Conservation (phyloP, 495 filamentous ascomycete genomes). For the Trichocladium uniseriatum region DNA sequence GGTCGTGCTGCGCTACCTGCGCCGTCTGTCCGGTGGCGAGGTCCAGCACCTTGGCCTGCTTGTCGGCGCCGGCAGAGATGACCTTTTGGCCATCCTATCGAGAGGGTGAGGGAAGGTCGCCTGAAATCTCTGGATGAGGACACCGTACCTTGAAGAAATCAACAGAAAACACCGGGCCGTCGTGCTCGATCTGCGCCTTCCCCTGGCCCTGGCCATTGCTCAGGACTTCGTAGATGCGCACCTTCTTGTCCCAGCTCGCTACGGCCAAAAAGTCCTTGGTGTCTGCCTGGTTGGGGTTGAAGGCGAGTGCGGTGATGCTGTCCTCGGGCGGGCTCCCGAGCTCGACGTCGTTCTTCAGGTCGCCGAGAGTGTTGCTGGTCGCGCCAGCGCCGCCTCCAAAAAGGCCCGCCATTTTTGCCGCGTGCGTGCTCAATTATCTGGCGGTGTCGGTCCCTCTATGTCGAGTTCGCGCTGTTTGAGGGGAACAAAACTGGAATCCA, state of each 20-base stretch:
- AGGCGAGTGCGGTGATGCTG: slow-evolving; percentile 71
- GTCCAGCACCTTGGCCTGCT: slow-evolving; percentile 71
- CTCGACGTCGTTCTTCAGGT: slow-evolving; percentile 80
- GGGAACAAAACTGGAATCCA: neutral
- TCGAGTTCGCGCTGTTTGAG: neutral
- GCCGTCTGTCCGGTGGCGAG: slow-evolving; percentile 43
- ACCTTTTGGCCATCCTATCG: slow-evolving; percentile 56
- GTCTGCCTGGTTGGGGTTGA: slow-evolving; percentile 49
- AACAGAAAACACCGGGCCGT: slow-evolving; percentile 62
- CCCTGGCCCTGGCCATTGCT: slow-evolving; percentile 57
- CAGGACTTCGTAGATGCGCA: slow-evolving; percentile 80
- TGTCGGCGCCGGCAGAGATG: slow-evolving; percentile 76
- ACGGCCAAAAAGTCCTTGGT: slow-evolving; percentile 68
- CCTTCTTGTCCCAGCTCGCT: slow-evolving; percentile 85
- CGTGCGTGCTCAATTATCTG: neutral
- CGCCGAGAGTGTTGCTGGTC: slow-evolving; percentile 68
- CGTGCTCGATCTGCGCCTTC: slow-evolving; percentile 62
- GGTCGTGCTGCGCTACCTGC: slow-evolving; percentile 70
- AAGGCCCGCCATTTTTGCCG: slow-evolving; percentile 49
- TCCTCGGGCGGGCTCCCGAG: slow-evolving; percentile 71
- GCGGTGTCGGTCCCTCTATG: neutral
- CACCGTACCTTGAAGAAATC: slow-evolving; percentile 69
- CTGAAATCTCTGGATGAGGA: neutral
- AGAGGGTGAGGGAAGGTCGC: neutral
- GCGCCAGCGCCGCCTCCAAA: slow-evolving; percentile 49